Evolutionary conservation across 495 filamentous ascomycete species (phyloP).

Genomic region (Usnea hakonensis): DNA sequence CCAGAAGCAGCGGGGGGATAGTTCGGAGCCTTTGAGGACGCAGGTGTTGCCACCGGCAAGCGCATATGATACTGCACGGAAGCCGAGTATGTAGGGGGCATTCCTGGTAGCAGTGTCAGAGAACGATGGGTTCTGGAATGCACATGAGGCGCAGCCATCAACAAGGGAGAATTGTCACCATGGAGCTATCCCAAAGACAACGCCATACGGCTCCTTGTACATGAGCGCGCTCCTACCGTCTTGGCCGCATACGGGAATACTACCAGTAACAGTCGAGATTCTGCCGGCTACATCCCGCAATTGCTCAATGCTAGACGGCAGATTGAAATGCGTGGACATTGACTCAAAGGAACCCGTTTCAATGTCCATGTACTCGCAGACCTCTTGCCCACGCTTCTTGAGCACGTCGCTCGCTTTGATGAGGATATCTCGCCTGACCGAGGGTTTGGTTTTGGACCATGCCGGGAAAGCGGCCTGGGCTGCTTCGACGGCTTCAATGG

Average conservation of each 20-base stretch:
- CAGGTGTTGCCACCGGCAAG: slow-evolving; percentile 74
- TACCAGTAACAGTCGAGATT: slow-evolving; percentile 51
- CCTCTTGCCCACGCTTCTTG: slow-evolving; percentile 52
- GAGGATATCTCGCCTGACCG: slow-evolving; percentile 61
- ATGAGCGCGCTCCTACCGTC: slow-evolving; percentile 59
- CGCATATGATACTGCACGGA: slow-evolving; percentile 63
- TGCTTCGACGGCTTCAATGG: slow-evolving; percentile 51
- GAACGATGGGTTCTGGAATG: too few species aligned
- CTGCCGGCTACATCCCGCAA: slow-evolving; percentile 65
- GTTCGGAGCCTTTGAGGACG: slow-evolving; percentile 70
- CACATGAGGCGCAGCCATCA: not conserved
- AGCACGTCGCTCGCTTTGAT: slow-evolving; percentile 64
- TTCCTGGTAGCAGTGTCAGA: not conserved
- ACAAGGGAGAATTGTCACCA: slow-evolving; percentile 48
- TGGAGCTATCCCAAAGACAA: slow-evolving; percentile 73
- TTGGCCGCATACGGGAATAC: slow-evolving; percentile 48
- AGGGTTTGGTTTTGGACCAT: slow-evolving; percentile 59
- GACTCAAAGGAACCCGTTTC: slow-evolving; percentile 56
- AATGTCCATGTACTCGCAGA: slow-evolving; percentile 51
- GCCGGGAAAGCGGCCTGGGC: slow-evolving; percentile 61
- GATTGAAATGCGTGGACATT: slow-evolving; percentile 57
- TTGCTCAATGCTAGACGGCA: slow-evolving; percentile 50
- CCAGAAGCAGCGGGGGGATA: slow-evolving; percentile 68
- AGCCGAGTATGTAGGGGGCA: slow-evolving; percentile 53
- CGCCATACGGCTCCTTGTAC: slow-evolving; percentile 74